Evolutionary conservation across 768 basidiomycete genomes (phyloP), one percentile per base, ranked within the genome.

Genomic region (Panus rudis): DNA sequence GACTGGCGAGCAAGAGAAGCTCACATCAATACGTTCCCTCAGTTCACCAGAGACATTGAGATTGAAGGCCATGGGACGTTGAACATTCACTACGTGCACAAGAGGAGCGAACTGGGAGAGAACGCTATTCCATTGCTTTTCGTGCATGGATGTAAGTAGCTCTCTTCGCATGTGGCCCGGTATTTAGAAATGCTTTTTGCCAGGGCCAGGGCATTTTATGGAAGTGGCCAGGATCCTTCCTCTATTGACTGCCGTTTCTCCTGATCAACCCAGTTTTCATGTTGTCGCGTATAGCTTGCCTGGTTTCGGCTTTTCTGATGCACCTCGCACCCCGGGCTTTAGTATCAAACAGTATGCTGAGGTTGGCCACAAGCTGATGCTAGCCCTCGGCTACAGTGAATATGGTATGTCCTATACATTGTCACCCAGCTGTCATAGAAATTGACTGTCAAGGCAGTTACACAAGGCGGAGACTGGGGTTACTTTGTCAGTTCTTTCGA

Each of bases 181-280:
- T 35, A 20, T 30, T 20, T 12, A 1, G 30, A 24, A 1, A 11
- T 37, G 21, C 8, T 35, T 17, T 7, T 35, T 20, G 5, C 12
- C 45, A 79, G 79, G 81, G 81, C 78, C 79, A 0, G 79, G 81
- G 42, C 67, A 71, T 41, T 78, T 80, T 53, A 42, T 72, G 17
- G 79, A 83, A 60, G 73, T 71, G 7, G 55, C 63, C 31, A 82
- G 81, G 61, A 62, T 83, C 4, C 57, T 84, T 1, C 75, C 79
- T 3, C 53, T 79, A 3, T 59, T 84, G 47, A 63, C 70, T 0
- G 64, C 68, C 1, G 41, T 62, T 2, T 8, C 33, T 7, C n/a
- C n/a, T 8, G 59, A 66, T 0, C 65, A 73, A 4, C 79, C 78
- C 2, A 73, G 69, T 39, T 83, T 84, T 55, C 77, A 82, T 48